phyloP scores from a whole-genome alignment of 352 stramenopile species.

The Phytophthora kernoviae region DNA sequence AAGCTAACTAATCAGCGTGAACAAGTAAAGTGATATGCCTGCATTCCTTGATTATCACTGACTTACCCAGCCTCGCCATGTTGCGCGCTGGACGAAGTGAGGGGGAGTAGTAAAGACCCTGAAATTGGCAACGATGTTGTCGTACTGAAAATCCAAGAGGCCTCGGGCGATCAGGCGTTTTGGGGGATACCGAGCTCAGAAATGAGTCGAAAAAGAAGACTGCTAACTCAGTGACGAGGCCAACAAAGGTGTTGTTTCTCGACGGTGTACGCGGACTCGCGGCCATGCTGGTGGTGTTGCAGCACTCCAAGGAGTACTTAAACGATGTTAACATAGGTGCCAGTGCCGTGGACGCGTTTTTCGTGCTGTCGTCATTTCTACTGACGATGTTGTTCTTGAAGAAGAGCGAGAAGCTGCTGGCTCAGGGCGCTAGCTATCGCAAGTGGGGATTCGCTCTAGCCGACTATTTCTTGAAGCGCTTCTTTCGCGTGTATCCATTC shows the following conservation, averaged over 20 bases:
- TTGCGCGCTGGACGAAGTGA: conserved; percentile 6
- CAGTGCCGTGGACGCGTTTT: conserved; percentile 27
- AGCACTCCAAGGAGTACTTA: conserved; percentile 21
- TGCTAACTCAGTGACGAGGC: background rate
- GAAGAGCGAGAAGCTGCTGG: conserved; percentile 22
- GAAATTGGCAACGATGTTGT: background rate
- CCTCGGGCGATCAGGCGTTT: background rate
- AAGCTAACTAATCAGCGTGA: no score
- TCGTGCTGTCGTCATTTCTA: conserved; percentile 30
- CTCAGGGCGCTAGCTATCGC: conserved; percentile 8
- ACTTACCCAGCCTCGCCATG: background rate
- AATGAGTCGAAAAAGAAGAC: conserved; percentile 3
- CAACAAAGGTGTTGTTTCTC: conserved; percentile 21
- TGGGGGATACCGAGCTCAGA: background rate
- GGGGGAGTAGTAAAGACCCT: background rate
- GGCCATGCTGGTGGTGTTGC: conserved; percentile 21
- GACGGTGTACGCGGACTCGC: conserved; percentile 10
- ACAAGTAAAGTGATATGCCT: no score
- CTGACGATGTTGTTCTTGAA: conserved; percentile 25
- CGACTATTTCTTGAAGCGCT: conserved; percentile 46
- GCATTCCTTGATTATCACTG: no score
- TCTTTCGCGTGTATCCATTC: conserved; percentile 57
- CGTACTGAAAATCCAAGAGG: background rate
- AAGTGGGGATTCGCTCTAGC: conserved; percentile 19
- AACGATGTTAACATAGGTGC: conserved; percentile 16